Evolutionary conservation across 331 rosid species (phyloP).

Genomic region (Quercus lobata): DNA sequence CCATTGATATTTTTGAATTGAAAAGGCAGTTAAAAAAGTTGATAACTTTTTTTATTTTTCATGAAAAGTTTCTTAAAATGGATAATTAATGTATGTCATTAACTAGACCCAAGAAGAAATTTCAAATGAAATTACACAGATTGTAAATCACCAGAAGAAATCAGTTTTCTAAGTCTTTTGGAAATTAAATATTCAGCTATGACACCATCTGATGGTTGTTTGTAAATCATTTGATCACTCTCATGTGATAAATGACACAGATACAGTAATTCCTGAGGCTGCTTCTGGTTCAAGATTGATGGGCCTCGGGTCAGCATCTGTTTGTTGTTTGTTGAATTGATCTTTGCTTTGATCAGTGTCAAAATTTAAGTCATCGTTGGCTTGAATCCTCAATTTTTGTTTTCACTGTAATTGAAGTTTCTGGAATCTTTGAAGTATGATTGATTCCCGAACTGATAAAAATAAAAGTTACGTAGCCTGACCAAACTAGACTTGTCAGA

Average conservation of each 20-base stretch:
- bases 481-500: neutral
- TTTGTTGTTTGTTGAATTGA: neutral
- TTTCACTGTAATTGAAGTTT: neutral
- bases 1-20: too few species aligned
- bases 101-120: rapidly evolving
- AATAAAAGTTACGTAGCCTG: neutral
- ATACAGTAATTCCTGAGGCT: neutral
- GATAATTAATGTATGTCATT: rapidly evolving
- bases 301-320: neutral
- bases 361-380: neutral
- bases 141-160: rapidly evolving
- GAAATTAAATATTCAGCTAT: too few species aligned
- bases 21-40: rapidly evolving
- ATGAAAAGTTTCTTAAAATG: rapidly evolving
- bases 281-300: neutral
- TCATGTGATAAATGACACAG: neutral
- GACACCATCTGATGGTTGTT: neutral
- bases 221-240: neutral
- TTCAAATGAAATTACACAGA: too few species aligned
- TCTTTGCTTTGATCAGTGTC: neutral
- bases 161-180: too few species aligned
- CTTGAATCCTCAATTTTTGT: neutral
- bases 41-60: rapidly evolving
- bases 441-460: neutral
- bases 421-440: neutral